Conservation (phyloP, 306 rosid genomes). For the Pueraria montana region DNA sequence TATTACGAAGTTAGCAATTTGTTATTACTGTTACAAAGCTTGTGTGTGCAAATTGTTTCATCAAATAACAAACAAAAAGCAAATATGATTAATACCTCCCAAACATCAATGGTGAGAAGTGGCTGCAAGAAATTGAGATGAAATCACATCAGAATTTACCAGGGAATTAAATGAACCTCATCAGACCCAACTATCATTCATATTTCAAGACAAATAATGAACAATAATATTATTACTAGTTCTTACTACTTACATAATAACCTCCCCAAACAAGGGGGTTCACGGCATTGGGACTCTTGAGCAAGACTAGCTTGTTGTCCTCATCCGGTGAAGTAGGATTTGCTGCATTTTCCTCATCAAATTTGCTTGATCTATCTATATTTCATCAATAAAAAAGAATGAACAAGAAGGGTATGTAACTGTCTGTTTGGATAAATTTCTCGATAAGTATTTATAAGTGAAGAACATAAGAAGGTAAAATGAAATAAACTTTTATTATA, state of each 20-base stretch:
- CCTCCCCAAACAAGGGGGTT: constrained; percentile 83
- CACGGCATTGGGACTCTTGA: constrained; percentile 85
- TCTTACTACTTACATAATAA: constrained; percentile 67
- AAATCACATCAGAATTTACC: constrained; percentile 25
- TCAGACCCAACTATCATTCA: background rate
- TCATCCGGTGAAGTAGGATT: constrained; percentile 68
- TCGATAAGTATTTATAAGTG: background rate
- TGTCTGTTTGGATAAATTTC: background rate
- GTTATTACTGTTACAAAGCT: background rate
- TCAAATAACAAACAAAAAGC: background rate
- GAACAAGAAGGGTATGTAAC: constrained; percentile 3
- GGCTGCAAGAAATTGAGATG: constrained; percentile 70
- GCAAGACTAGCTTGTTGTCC: constrained; percentile 75
- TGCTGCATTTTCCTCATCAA: constrained; percentile 66
- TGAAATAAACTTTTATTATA: background rate
- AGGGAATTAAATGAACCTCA: background rate
- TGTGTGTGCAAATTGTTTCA: background rate
- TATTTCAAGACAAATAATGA: constrained; percentile 11
- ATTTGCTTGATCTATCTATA: constrained; percentile 68
- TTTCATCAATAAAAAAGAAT: background rate
- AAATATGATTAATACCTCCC: constrained; percentile 75
- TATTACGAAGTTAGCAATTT: constrained; percentile 32
- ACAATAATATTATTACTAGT: background rate
- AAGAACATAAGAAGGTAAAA: background rate
- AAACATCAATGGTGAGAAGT: constrained; percentile 83